phyloP scores from a whole-genome alignment of 2,329 filamentous ascomycete species.

The Penicillium sp. region DNA sequence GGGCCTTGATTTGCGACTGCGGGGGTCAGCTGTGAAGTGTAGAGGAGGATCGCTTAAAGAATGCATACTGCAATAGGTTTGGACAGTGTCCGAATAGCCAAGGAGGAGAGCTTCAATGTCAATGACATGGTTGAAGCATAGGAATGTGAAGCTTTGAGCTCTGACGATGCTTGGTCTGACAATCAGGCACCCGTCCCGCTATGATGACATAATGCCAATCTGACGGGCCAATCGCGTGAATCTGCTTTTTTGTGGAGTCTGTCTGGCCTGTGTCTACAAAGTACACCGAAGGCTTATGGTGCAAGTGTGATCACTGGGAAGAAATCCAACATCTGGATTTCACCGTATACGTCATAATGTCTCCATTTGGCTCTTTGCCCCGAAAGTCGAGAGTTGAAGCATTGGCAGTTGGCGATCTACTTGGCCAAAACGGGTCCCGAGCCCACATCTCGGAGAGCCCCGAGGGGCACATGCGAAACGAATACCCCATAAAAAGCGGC shows the following conservation, averaged over 20 bases:
- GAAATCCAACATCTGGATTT: too few relatives aligned
- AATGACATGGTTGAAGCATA: constrained; percentile 58
- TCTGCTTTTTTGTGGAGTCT: neutral
- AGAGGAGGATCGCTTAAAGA: neutral
- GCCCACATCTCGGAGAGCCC: neutral
- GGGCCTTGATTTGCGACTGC: constrained; percentile 68
- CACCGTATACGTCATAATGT: too few relatives aligned
- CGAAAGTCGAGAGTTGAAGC: too few relatives aligned
- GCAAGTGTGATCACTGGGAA: too few relatives aligned
- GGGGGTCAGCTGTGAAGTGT: constrained; percentile 22
- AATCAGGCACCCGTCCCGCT: neutral
- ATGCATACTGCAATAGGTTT: constrained; percentile 65
- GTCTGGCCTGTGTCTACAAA: too few relatives aligned
- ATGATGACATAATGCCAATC: neutral
- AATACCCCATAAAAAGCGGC: neutral
- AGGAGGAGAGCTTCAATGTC: constrained; percentile 66
- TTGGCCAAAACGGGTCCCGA: neutral
- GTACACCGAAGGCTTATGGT: too few relatives aligned
- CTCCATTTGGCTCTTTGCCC: too few relatives aligned
- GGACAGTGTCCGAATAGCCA: constrained; percentile 65
- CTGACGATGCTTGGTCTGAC: constrained; percentile 12
- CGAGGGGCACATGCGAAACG: neutral
- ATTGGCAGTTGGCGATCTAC: neutral
- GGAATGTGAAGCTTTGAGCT: constrained; percentile 1
- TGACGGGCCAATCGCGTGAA: neutral